Evolutionary conservation across 208 protist species (phyloP).

Genomic region (Acanthamoeba culbertsoni): DNA sequence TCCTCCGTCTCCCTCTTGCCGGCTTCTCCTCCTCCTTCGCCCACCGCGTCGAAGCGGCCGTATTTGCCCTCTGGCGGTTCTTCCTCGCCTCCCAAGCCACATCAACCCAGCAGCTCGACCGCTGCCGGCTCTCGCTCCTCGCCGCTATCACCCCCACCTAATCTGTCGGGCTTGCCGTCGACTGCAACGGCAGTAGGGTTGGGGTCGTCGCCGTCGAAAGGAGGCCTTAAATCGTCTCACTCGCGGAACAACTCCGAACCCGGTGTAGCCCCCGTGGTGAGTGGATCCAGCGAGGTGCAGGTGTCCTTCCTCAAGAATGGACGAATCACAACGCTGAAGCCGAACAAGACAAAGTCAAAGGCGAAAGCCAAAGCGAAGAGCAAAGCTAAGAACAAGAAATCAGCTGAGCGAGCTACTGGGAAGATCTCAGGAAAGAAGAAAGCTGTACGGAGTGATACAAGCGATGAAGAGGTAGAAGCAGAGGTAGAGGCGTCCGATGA

Average conservation of each 20-base stretch:
- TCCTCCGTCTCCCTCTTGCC: background rate
- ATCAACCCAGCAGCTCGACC: background rate
- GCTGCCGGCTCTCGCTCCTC: background rate
- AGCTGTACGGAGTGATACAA: too few relatives aligned
- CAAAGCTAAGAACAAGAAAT: background rate
- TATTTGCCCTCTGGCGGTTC: background rate
- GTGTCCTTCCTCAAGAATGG: slow-evolving; percentile 15
- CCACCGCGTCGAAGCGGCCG: background rate
- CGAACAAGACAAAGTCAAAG: background rate
- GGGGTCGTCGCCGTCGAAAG: background rate
- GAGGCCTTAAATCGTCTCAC: background rate
- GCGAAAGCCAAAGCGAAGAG: background rate
- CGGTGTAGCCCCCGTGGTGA: background rate
- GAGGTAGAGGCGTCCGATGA: background rate
- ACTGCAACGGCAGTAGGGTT: background rate
- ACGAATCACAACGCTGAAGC: background rate
- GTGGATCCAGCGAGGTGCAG: background rate
- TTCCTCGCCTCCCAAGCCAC: background rate
- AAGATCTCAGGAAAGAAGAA: background rate
- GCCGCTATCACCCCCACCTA: background rate
- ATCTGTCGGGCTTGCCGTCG: background rate
- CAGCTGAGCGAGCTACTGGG: background rate
- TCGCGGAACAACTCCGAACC: background rate
- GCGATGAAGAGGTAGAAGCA: background rate
- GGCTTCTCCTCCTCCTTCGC: too few relatives aligned